phyloP scores from a whole-genome alignment of 164 flowering plant genomes.

The Kalanchoe fedtschenkoi region DNA sequence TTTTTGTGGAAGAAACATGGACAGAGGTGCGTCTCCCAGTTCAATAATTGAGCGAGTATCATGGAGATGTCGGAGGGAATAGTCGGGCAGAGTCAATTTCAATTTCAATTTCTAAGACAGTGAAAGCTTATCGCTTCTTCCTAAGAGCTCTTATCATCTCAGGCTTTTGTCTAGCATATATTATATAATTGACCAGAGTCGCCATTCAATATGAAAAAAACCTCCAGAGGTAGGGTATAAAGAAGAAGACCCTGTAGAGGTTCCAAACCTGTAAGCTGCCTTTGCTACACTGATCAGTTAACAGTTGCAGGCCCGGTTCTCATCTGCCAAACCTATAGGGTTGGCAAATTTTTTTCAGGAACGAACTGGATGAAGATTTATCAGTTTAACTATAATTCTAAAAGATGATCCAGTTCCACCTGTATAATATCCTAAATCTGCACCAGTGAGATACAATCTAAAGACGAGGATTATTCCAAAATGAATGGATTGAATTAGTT shows the following conservation, averaged over 20 bases:
- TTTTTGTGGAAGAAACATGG: conserved; percentile 1
- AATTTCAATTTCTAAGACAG: not conserved
- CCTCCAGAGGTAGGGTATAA: conserved; percentile 71
- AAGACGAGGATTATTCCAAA: too few relatives aligned
- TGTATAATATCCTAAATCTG: too few relatives aligned
- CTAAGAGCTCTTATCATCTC: conserved; percentile 18
- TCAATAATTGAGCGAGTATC: conserved; percentile 1
- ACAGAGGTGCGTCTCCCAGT: not conserved
- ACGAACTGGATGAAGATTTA: not conserved
- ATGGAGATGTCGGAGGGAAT: not conserved
- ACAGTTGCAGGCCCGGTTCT: conserved; percentile 73
- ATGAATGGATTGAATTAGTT: too few relatives aligned
- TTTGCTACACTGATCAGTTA: conserved; percentile 54
- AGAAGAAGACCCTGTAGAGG: conserved; percentile 27
- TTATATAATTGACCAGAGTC: conserved; percentile 74
- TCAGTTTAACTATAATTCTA: not conserved
- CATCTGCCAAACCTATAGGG: conserved; percentile 88
- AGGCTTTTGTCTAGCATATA: conserved; percentile 55
- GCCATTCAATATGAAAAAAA: conserved; percentile 70
- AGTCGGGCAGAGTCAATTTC: too few relatives aligned
- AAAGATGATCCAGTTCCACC: too few relatives aligned
- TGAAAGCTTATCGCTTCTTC: conserved; percentile 2
- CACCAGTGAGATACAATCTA: too few relatives aligned
- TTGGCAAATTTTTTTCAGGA: not conserved
- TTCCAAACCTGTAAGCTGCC: conserved; percentile 50